phyloP scores from a whole-genome alignment of 768 basidiomycete species.

The Leucocoprinus leucothites region DNA sequence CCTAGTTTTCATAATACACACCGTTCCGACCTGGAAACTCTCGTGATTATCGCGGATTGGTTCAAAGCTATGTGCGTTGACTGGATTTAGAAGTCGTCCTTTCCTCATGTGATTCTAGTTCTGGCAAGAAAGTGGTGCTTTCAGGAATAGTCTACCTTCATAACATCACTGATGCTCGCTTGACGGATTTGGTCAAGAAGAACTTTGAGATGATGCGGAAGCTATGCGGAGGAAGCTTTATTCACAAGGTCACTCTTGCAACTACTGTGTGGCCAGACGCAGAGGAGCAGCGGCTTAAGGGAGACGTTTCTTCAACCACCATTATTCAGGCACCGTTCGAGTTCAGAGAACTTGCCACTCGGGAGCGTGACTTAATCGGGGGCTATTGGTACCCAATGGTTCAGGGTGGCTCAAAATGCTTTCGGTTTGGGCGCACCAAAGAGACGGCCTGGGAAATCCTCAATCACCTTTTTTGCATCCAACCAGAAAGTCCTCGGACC shows the following conservation, averaged over 20 bases:
- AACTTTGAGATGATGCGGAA: slow-evolving; percentile 10
- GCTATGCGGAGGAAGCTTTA: slow-evolving; percentile 15
- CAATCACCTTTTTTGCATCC: not conserved
- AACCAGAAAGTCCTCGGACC: not conserved
- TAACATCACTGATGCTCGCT: slow-evolving; percentile 8
- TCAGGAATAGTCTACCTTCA: slow-evolving; percentile 14
- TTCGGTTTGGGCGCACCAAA: not conserved
- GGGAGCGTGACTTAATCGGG: not conserved
- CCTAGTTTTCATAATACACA: slow-evolving; percentile 14
- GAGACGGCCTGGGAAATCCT: not conserved
- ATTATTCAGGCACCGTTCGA: too few species aligned
- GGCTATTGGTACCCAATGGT: slow-evolving; percentile 3
- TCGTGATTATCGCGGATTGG: slow-evolving; percentile 9
- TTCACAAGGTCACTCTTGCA: not conserved
- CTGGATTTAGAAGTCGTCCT: not conserved
- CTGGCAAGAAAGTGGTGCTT: not conserved
- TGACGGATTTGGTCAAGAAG: slow-evolving; percentile 3
- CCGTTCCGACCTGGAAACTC: slow-evolving; percentile 5
- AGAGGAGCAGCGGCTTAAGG: too few species aligned
- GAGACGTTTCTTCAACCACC: too few species aligned
- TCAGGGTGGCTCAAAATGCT: not conserved
- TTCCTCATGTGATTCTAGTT: not conserved
- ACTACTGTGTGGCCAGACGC: slow-evolving; percentile 13
- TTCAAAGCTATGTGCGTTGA: slow-evolving; percentile 10
- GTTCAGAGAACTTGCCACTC: not conserved